phyloP scores from a whole-genome alignment of 2,329 filamentous ascomycete species.

The Penicillium sp. region DNA sequence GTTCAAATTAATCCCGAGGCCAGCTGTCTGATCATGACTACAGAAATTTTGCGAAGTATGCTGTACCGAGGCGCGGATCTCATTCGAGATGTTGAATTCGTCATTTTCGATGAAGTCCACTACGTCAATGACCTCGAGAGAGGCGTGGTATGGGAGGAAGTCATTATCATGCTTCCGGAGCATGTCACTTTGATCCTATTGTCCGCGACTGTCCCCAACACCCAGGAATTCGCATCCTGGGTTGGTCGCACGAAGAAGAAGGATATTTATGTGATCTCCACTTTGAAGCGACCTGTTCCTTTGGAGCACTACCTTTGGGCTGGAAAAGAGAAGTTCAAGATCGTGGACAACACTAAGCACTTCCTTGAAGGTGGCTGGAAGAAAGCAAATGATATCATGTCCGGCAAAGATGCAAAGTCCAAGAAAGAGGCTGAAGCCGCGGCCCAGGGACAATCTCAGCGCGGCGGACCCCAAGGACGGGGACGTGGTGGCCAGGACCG shows the following conservation, averaged over 20 bases:
- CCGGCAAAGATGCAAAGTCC: slow-evolving; percentile 69
- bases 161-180: slow-evolving; percentile 98
- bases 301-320: slow-evolving; percentile 97
- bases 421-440: slow-evolving; percentile 51
- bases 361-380: slow-evolving; percentile 96
- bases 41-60: slow-evolving; percentile 97
- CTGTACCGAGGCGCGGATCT: slow-evolving; percentile 93
- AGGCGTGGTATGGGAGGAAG: slow-evolving; percentile 98
- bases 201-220: slow-evolving; percentile 96
- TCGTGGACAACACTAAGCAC: slow-evolving; percentile 87
- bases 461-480: slow-evolving; percentile 54
- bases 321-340: slow-evolving; percentile 86
- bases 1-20: slow-evolving; percentile 97
- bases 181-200: slow-evolving; percentile 94
- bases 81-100: slow-evolving; percentile 95
- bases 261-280: slow-evolving; percentile 98
- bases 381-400: slow-evolving; percentile 77
- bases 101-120: slow-evolving; percentile 98
- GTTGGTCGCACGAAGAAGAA: slow-evolving; percentile 97
- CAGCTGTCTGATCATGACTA: slow-evolving; percentile 98
- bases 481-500: slow-evolving; percentile 55
- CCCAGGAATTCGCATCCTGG: slow-evolving; percentile 97
- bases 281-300: slow-evolving; percentile 88
- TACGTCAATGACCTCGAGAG: slow-evolving; percentile 96
- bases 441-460: slow-evolving; percentile 53